Evolutionary conservation across 768 basidiomycete species (phyloP).

Genomic region (Kondoa malvinella): DNA sequence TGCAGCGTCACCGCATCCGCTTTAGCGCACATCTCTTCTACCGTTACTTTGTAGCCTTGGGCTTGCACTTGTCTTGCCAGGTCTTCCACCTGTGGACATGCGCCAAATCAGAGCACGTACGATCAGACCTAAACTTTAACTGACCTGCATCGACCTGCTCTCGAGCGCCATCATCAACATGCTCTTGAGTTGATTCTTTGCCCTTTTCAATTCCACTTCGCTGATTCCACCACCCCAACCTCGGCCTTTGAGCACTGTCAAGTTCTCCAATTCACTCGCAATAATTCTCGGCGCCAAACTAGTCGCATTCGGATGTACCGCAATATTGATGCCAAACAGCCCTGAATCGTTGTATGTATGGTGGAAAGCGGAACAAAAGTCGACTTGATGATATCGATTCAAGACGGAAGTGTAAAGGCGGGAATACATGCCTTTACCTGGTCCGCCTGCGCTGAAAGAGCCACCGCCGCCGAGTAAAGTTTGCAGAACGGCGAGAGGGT

Average conservation of each 20-base stretch:
- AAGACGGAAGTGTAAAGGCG: conserved; percentile 88
- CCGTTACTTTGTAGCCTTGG: conserved; percentile 64
- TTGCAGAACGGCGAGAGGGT: conserved; percentile 82
- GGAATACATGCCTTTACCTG: conserved; percentile 98
- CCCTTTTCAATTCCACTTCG: conserved; percentile 54
- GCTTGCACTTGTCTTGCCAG: conserved; percentile 81
- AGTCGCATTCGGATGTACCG: conserved; percentile 51
- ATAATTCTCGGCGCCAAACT: conserved; percentile 61
- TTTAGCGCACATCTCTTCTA: conserved; percentile 76
- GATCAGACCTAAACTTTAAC: not conserved
- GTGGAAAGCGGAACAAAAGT: conserved; percentile 91
- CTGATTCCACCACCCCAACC: conserved; percentile 38
- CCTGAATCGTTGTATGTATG: conserved; percentile 92
- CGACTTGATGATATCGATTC: conserved; percentile 80
- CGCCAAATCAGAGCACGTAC: too few species aligned
- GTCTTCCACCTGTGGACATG: conserved; percentile 57
- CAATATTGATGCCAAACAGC: conserved; percentile 76
- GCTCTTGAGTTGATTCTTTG: conserved; percentile 88
- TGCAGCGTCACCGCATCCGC: conserved; percentile 58
- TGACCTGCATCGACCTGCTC: conserved; percentile 29
- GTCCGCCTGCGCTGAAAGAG: conserved; percentile 91
- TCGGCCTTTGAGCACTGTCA: conserved; percentile 47
- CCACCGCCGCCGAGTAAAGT: conserved; percentile 89
- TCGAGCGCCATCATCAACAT: conserved; percentile 76
- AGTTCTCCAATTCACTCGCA: conserved; percentile 65